These are phyloP conservation scores for Mortierella polycephala DNA, from an alignment of 371 early-diverging fungal genomes.

Conservation along the genomic window DNA sequence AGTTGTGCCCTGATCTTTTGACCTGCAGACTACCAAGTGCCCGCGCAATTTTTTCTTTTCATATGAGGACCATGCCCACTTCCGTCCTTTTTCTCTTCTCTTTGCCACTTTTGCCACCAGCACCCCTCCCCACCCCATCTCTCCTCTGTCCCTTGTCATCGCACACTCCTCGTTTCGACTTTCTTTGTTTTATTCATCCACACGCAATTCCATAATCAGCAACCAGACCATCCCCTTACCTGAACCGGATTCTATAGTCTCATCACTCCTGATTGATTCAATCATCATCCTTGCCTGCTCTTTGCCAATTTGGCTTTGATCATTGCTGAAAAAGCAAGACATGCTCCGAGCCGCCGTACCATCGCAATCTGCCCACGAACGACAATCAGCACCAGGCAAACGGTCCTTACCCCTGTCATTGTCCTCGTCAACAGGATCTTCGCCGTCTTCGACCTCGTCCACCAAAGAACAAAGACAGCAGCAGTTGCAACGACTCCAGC, in stretches of 20 bases:
- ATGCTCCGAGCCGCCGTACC: slow-evolving; percentile 19
- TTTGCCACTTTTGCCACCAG: background rate
- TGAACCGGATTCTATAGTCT: too few species aligned
- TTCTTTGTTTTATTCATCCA: background rate
- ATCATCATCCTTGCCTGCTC: background rate
- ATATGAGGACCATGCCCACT: background rate
- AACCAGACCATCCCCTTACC: background rate
- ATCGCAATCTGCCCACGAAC: background rate
- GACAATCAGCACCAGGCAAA: slow-evolving; percentile 7
- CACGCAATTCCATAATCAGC: background rate
- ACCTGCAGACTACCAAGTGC: background rate
- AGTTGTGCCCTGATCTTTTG: too few species aligned
- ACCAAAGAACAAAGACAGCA: slow-evolving; percentile 30
- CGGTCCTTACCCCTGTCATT: slow-evolving; percentile 17
- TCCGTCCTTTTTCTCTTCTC: background rate
- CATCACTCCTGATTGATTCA: background rate
- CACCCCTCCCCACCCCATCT: background rate
- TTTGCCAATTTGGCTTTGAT: background rate
- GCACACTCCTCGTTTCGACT: background rate
- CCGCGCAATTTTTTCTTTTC: slow-evolving; percentile 2
- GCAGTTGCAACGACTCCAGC: slow-evolving; percentile 33
- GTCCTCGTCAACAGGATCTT: slow-evolving; percentile 20
- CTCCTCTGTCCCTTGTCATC: background rate
- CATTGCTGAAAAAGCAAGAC: background rate
- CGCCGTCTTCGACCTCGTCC: slow-evolving; percentile 19